Evolutionary conservation across 1,139 yeast genomes (phyloP), one percentile per base, ranked within the genome.

Genomic region (Petasospora fabianii): DNA sequence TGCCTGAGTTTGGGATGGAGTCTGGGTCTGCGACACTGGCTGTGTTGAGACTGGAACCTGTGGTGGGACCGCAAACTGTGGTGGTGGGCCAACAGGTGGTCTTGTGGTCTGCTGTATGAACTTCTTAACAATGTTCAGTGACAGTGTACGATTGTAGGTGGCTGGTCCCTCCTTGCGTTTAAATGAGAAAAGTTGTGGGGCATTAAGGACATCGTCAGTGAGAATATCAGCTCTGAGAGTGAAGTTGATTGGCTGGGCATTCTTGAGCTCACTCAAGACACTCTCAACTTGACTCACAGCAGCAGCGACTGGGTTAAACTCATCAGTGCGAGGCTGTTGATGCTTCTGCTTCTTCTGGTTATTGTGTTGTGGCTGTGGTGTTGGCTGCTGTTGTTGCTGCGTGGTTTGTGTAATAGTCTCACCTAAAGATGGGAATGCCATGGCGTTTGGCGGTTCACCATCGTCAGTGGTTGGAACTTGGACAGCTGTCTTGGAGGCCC

Each of bases 341-440:
- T 43, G 42, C 45, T 47, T 48, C 28, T 43, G 42, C 30, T 51
- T 47, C 28, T 48, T 46, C 43, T 41, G 44, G 29, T 42, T 27
- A 9, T 53, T 59, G 42, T 66, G 52, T 38, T 39, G 49, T 19
- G 43, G 48, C 22, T 44, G 53, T 31, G 27, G 8, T 12, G 39
- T 43, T 21, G 45, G 51, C 19, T 47, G 53, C 33, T 42, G 48
- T 32, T 45, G 49, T 24, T 47, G 53, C 27, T 44, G 43, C 36
- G 58, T 60, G 24, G 51, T 68, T 35, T 74, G 66, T 41, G 69
- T 66, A 40, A 75, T 65, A 3, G 81, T 73, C 56, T 82, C 90
- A 6, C 83, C 83, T 48, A 83, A 66, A 0, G 90, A 76, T 27
- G 92, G 92, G 70, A 83, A 80, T 4, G 76, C 67, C 49, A 73